Evolutionary conservation across 1,139 yeast genomes (phyloP).

Genomic region (Pichia sp.): DNA sequence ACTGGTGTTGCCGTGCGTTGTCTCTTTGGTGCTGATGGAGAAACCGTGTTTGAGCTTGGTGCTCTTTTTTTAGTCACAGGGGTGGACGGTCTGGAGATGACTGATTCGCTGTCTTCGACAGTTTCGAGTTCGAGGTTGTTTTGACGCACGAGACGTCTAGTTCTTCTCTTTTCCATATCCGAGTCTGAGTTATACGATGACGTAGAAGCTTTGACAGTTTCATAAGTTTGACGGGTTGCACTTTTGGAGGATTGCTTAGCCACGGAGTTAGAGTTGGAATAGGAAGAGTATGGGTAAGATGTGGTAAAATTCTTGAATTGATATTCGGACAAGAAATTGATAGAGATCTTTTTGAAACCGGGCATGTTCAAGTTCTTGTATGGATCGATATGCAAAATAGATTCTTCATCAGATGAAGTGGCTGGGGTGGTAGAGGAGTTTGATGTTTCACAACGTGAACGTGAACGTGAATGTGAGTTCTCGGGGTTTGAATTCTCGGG

Average conservation of each 20-base stretch:
- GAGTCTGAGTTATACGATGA: conserved; percentile 31
- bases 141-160: conserved; percentile 48
- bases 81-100: conserved; percentile 26
- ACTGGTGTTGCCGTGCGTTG: conserved; percentile 27
- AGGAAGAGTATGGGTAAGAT: too few relatives aligned
- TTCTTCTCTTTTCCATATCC: conserved; percentile 44
- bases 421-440: too few relatives aligned
- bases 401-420: too few relatives aligned
- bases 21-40: conserved; percentile 29
- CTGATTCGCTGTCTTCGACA: conserved; percentile 17
- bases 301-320: conserved; percentile 16
- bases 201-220: conserved; percentile 23
- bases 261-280: too few relatives aligned
- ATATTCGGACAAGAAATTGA: conserved; percentile 46
- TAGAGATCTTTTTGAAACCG: conserved; percentile 40
- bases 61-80: conserved; percentile 32
- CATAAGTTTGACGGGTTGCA: conserved; percentile 23
- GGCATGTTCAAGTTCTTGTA: conserved; percentile 36
- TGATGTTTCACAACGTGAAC: too few relatives aligned
- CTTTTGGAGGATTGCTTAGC: too few relatives aligned
- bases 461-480: too few relatives aligned
- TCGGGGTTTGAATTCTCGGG: too few relatives aligned
- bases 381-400: conserved; percentile 45
- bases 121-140: conserved; percentile 24
- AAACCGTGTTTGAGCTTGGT: conserved; percentile 22